Evolutionary conservation across 169 alveolate species (phyloP), one percentile per base, ranked within the genome.

Genomic region (Plasmodium knowlesi): DNA sequence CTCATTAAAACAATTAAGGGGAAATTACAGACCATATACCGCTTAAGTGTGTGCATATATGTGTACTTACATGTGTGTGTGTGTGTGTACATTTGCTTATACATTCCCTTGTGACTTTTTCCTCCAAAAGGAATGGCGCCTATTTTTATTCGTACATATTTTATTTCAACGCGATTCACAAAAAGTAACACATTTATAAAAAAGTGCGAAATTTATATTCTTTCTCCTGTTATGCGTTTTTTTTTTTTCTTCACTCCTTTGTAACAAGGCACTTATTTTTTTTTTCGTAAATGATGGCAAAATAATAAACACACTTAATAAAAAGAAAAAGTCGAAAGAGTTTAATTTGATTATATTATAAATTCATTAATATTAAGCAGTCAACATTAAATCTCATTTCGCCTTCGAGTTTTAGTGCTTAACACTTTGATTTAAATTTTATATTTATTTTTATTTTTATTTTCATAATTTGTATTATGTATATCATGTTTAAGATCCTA

Each of bases 261-360:
- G 74, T n/a, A 79, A 37, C 39, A 79, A 79, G 57, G 41, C 34
- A 41, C 16, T n/a, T n/a, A 50, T n/a, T 30, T 22, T n/a, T n/a
- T 79, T 78, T 79, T 67, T 79, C 1, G 61, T 41, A 79, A 79
- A 79, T 10, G 25, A 30, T 39, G 57, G 54, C 25, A 30, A 79
- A 41, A 41, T 79, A 37, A 41, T 28, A 79, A 79, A n/a, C 32
- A 12, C 30, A 39, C 10, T 22, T 28, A 12, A 78, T 8, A 74
- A 74, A 74, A 76, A 76, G 57, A 79, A 79, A 79, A 79, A 79
- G 71, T 37, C n/a, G 39, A 32, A 41, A 79, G 32, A 14, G 32
- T 79, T 1, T 79, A 43, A 50, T 50, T 39, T 79, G 37, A 25
- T 67, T 43, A 79, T 9, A 41, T 25, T 79, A 54, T 16, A 37